phyloP scores from a whole-genome alignment of 345 rosid genomes.

The Angophora floribunda region DNA sequence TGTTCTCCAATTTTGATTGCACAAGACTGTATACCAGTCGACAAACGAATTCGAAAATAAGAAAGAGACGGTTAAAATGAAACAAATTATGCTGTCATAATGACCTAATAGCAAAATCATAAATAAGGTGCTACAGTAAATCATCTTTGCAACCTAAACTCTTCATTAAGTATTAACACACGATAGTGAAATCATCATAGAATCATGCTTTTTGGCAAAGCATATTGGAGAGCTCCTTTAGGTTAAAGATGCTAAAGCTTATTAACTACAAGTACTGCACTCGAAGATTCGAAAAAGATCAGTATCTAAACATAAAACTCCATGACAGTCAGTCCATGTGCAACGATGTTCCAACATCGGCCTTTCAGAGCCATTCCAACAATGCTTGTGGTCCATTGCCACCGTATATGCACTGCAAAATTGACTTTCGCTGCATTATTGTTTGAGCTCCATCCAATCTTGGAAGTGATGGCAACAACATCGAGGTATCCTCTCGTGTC shows the following conservation, averaged over 20 bases:
- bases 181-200: background rate
- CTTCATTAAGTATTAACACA: background rate
- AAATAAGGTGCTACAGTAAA: background rate
- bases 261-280: background rate
- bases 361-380: background rate
- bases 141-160: background rate
- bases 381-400: conserved; percentile 4
- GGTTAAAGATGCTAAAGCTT: background rate
- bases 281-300: conserved; percentile 4
- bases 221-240: background rate
- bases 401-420: background rate
- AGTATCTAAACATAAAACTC: conserved; percentile 2
- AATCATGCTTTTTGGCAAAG: background rate
- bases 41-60: background rate
- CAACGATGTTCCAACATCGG: background rate
- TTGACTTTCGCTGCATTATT: background rate
- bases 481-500: background rate
- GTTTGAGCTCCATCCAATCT: background rate
- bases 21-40: background rate
- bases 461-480: background rate
- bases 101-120: background rate
- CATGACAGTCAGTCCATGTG: background rate
- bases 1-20: too few relatives aligned
- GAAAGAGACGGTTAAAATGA: background rate
- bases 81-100: background rate